Evolutionary conservation across 495 filamentous ascomycete species (phyloP), one percentile per base, ranked within the genome.

Genomic region (Daldinia concentrica): DNA sequence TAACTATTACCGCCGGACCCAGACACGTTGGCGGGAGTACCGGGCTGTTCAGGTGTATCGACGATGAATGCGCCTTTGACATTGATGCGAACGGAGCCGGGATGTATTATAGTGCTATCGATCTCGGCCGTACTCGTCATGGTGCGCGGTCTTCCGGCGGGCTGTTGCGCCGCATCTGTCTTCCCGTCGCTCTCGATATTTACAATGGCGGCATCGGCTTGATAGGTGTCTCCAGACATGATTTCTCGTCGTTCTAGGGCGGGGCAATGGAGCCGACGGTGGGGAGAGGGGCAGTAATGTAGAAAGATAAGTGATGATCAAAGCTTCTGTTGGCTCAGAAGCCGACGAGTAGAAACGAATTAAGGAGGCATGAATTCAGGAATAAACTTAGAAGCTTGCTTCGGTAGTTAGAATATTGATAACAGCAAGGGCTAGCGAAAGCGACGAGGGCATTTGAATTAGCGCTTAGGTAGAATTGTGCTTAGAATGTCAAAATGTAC

Each of bases 51-150:
- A 86, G 86, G 41, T 80, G 81, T 89, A 75, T 97, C 93, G 68
- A 95, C 94, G 64, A 99, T 98, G 77, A 97, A 97, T 14, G 95
- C 95, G 75, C 95, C 95, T 73, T 91, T 88, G 52, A 98, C 95
- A 75, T 99, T 98, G 79, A 99, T 98, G 76, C 91, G 88, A 57
- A 96, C 92, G 4, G 91, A 86, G 19, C 94, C 94, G 2, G 94
- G 94, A 69, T 94, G 92, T 70, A 84, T 87, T 74, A 97, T 91
- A 4, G 92, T 89, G 62, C 89, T 90, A 76, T 94, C 90, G 57
- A 93, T 88, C 68, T 84, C 84, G 45, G 83, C 82, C 14, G 81
- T 84, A 59, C 77, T 85, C n/a, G 78, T 80, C 66, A 76, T 76
- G 29, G 77, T 81, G 51, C 78, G 77, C 59, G 75, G 76, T 43